These are phyloP conservation scores for Helenozyma rhizophorensis DNA, from an alignment of 805 yeast species.

Conservation along the genomic window DNA sequence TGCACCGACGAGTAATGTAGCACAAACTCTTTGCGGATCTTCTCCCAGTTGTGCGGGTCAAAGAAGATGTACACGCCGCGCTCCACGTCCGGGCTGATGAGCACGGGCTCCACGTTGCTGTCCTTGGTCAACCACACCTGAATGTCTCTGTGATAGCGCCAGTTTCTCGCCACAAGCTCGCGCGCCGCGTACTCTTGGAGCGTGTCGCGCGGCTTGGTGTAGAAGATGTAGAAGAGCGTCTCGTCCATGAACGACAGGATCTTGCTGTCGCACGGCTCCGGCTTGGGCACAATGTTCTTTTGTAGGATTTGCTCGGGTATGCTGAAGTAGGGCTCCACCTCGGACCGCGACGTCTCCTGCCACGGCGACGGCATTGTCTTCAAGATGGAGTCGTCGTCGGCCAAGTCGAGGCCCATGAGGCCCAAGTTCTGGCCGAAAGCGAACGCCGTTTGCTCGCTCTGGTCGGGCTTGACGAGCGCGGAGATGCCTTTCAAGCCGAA, in stretches of 20 bases:
- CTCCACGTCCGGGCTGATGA: conserved; percentile 75
- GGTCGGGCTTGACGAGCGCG: conserved; percentile 57
- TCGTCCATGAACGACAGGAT: conserved; percentile 75
- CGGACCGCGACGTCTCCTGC: conserved; percentile 87
- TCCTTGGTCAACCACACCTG: conserved; percentile 97
- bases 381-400: conserved; percentile 45
- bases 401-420: conserved; percentile 60
- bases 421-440: conserved; percentile 75
- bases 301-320: conserved; percentile 49
- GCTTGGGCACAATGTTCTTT: conserved; percentile 32
- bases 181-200: conserved; percentile 92
- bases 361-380: conserved; percentile 85
- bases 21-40: conserved; percentile 67
- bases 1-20: conserved; percentile 43
- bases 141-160: conserved; percentile 95
- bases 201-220: conserved; percentile 88
- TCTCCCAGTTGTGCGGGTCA: conserved; percentile 95
- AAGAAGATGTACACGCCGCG: conserved; percentile 91
- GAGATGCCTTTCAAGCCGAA: conserved; percentile 67
- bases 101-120: conserved; percentile 82
- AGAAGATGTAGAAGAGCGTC: conserved; percentile 88
- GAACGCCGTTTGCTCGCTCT: conserved; percentile 56
- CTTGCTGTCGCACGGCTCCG: conserved; percentile 45
- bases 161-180: conserved; percentile 85
- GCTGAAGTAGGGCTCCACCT: conserved; percentile 78